Percentiles rank a stretch among this genome's conserved stretches.
Conservation (phyloP, 2,329 filamentous ascomycete species). For the Cadophora luteo-olivacea region DNA sequence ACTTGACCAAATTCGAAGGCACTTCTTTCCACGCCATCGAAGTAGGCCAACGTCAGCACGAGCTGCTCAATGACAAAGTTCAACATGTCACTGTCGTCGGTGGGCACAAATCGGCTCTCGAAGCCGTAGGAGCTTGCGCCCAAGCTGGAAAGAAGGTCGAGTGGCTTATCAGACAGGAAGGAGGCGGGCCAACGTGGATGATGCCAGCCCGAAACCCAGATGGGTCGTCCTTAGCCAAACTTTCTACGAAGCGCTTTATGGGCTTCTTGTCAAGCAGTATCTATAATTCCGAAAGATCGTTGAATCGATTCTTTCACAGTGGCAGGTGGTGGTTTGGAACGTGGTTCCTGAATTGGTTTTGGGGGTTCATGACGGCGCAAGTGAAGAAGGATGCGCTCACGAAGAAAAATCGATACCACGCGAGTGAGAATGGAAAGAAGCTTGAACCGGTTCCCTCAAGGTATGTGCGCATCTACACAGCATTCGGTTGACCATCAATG, state of each 20-base stretch:
- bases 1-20: conserved; percentile 24
- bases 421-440: conserved; percentile 23
- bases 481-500: too few species aligned
- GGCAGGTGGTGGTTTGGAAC: conserved; percentile 23
- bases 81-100: conserved; percentile 62
- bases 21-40: conserved; percentile 22
- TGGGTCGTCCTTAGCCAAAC: conserved; percentile 17
- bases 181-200: conserved; percentile 52
- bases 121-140: conserved; percentile 67
- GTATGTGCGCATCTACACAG: background rate
- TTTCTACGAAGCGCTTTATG: conserved; percentile 17
- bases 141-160: conserved; percentile 50
- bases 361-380: conserved; percentile 18
- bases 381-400: conserved; percentile 7
- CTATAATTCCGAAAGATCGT: conserved; percentile 20
- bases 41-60: conserved; percentile 22
- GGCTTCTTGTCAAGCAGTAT: conserved; percentile 15
- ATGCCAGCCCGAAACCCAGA: conserved; percentile 20
- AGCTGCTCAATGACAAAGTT: conserved; percentile 20
- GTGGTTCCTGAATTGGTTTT: conserved; percentile 25
- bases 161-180: conserved; percentile 46
- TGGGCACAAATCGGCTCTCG: conserved; percentile 69
- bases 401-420: conserved; percentile 20
- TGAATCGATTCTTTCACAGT: conserved; percentile 26
- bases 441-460: conserved; percentile 20